A percentile compares a stretch with the other conserved stretches of the same genome.
Evolutionary conservation across 441 rosid species (phyloP).

Genomic region (Pelargonium myrrhifolium): DNA sequence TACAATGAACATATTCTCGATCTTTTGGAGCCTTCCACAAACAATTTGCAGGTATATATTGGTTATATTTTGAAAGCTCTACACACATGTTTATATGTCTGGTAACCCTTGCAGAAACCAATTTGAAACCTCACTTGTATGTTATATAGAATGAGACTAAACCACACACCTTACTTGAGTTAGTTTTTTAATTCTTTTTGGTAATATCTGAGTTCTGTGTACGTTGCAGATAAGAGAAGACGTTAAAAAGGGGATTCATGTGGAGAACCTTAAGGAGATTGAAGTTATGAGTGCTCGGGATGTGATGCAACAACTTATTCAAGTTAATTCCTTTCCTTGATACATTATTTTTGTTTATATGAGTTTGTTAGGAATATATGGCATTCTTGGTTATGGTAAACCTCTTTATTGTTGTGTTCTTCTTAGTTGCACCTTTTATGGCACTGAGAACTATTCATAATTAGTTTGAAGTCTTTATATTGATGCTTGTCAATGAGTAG

Average conservation of each 20-base stretch:
- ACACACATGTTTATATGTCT: neutral
- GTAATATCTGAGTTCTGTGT: conserved; percentile 1
- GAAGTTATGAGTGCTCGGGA: conserved; percentile 87
- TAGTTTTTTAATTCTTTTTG: neutral
- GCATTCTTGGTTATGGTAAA: conserved; percentile 1
- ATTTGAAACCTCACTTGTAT: neutral
- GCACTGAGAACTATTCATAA: neutral
- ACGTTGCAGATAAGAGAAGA: conserved; percentile 81
- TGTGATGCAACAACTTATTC: conserved; percentile 83
- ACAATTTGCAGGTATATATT: conserved; percentile 65
- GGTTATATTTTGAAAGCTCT: conserved; percentile 10
- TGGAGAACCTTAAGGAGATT: conserved; percentile 86
- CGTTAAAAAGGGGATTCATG: conserved; percentile 81
- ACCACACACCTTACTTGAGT: neutral
- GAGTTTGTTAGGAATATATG: neutral
- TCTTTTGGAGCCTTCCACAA: conserved; percentile 83
- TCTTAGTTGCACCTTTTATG: neutral
- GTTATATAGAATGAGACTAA: neutral
- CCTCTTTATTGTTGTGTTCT: neutral
- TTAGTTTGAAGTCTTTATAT: neutral
- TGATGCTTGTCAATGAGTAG: neutral
- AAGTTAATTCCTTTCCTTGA: conserved; percentile 30
- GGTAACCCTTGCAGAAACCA: neutral
- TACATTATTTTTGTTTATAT: conserved; percentile 5
- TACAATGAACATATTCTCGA: conserved; percentile 97